Conservation (phyloP, 179 eudicot genomes). For the Silene coronaria region DNA sequence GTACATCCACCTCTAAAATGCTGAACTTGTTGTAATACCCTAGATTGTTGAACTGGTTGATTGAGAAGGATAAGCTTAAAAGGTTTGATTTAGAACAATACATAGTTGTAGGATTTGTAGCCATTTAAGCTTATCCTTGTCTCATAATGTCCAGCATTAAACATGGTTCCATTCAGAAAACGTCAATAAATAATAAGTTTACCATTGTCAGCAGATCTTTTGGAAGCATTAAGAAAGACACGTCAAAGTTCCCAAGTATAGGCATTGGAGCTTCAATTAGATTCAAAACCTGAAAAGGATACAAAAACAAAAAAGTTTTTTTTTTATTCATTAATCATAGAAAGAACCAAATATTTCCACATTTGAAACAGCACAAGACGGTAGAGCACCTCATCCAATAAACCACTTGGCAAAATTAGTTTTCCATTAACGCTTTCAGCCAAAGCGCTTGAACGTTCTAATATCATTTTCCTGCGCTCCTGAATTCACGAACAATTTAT, state of each 20-base stretch:
- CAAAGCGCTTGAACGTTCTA: constrained; percentile 54
- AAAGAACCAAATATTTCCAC: constrained; percentile 3
- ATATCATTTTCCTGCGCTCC: constrained; percentile 72
- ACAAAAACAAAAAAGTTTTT: not conserved
- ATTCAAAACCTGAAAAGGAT: constrained; percentile 63
- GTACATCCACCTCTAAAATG: not conserved
- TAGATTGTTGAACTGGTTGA: not conserved
- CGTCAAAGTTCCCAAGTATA: constrained; percentile 75
- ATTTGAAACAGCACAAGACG: not conserved
- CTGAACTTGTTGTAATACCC: not conserved
- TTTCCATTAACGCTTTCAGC: constrained; percentile 59
- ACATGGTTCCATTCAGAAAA: not conserved
- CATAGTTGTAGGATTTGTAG: not conserved
- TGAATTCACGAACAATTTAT: constrained; percentile 27
- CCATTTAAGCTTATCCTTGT: no score
- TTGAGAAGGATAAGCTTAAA: not conserved
- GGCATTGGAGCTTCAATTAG: constrained; percentile 96
- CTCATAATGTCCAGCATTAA: no score
- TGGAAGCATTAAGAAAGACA: constrained; percentile 83
- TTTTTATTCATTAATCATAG: not conserved
- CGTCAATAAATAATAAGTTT: constrained; percentile 4
- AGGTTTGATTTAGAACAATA: not conserved
- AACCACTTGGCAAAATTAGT: constrained; percentile 49
- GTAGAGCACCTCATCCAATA: constrained; percentile 79
- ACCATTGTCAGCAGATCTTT: constrained; percentile 93